Base-by-base conservation (phyloP, 1,284 basidiomycete genomes). In the Irpex rosettiformis region DNA sequence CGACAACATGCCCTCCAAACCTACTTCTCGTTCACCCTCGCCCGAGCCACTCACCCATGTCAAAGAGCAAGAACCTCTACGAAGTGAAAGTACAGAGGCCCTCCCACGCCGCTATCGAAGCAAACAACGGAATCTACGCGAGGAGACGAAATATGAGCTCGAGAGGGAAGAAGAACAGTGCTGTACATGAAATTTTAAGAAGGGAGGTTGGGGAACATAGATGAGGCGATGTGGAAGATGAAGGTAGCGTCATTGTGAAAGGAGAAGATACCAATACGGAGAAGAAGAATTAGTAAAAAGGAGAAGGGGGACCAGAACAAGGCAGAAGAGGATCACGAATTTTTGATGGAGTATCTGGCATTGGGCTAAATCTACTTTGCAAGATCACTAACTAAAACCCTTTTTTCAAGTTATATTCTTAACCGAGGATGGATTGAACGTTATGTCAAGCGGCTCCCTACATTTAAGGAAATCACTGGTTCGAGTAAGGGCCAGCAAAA, bases 351-450 rank as follows among this genome's bases (percentile, higher is more conserved):
- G 94, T 97, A 68, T 67, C 86, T 79, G 25, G 21, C 21, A 4
- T 6, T 58, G 4, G 28, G 52, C 18, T 60, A 27, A n/a, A n/a
- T n/a, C n/a, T 29, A 61, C 28, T 45, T 57, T 59, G 22, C 30
- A 45, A 33, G 37, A 55, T 40, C 55, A 54, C 18, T 52, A 16
- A 40, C 22, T 37, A 13, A 1, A 21, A 10, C 1, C 3, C 30
- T 47, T 16, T 4, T 29, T 28, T 29, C 2, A 3, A 96, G 94
- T 72, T 98, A 96, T 72, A 96, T 98, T 62, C 78, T 96, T 21
- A 94, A 95, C 71, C 91, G 95, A 40, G 95, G 95, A 0, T 98
- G 95, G 95, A 88, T 98, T 58, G 95, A 97, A 73, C 83, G 83
- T 55, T 79, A 85, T 3, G 75, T 79, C 7, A 78, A 82, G 24